phyloP scores from a whole-genome alignment of 164 flowering plant species.

The Vitis rotundifolia region DNA sequence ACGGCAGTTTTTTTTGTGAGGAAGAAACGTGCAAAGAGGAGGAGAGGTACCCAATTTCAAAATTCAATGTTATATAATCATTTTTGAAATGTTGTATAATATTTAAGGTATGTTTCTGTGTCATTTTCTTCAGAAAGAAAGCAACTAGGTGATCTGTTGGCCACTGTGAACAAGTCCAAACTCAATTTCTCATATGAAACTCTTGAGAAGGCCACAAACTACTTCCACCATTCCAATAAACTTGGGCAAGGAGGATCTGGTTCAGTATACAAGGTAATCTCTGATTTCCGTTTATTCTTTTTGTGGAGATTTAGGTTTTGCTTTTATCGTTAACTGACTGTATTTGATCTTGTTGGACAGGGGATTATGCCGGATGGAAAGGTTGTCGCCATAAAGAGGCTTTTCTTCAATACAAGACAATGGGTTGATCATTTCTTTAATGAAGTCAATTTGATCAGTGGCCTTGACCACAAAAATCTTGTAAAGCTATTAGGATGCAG shows the following conservation, averaged over 20 bases:
- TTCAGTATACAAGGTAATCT: constrained; percentile 64
- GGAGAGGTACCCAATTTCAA: constrained; percentile 39
- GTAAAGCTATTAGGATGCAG: constrained; percentile 86
- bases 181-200: constrained; percentile 65
- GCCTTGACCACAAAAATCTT: constrained; percentile 70
- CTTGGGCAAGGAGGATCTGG: constrained; percentile 90
- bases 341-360: constrained; percentile 27
- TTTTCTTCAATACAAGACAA: constrained; percentile 74
- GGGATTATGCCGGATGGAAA: constrained; percentile 68
- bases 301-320: not conserved
- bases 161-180: constrained; percentile 53
- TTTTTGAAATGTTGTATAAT: not conserved
- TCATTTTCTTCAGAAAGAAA: constrained; percentile 49
- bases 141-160: constrained; percentile 50
- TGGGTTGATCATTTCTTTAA: constrained; percentile 93
- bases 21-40: constrained; percentile 37
- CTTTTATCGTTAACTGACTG: not conserved
- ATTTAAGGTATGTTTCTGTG: not conserved
- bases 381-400: constrained; percentile 69
- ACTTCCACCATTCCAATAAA: constrained; percentile 56
- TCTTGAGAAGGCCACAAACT: constrained; percentile 75
- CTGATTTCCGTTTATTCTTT: not conserved
- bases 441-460: constrained; percentile 79
- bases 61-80: not conserved
- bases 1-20: constrained; percentile 31